A percentile compares a stretch with the other conserved stretches of the same genome.
These are phyloP conservation scores for Lichenothelia convexa DNA, from an alignment of 495 filamentous ascomycete genomes.

Conservation along the genomic window DNA sequence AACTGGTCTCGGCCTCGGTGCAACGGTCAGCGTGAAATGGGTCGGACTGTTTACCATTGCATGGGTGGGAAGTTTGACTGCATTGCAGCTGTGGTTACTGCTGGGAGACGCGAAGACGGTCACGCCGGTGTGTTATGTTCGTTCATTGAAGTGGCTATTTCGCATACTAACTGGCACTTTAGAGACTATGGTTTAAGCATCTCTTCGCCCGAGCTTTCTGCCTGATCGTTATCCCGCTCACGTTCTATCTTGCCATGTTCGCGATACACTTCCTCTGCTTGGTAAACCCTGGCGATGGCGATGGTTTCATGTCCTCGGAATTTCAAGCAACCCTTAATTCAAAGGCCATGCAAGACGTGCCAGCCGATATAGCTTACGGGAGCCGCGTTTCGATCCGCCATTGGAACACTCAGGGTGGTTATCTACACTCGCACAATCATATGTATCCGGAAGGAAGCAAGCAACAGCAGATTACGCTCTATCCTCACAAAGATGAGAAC, in stretches of 20 bases:
- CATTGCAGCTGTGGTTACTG: slow-evolving; percentile 84
- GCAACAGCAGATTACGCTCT: slow-evolving; percentile 95
- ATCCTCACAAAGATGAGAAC: slow-evolving; percentile 98
- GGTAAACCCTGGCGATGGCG: slow-evolving; percentile 85
- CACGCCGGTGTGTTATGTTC: slow-evolving; percentile 50
- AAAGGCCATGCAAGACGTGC: slow-evolving; percentile 87
- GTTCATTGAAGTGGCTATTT: too few relatives aligned
- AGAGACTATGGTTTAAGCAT: slow-evolving; percentile 84
- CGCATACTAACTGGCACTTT: too few relatives aligned
- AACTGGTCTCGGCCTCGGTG: slow-evolving; percentile 74
- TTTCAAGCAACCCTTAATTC: slow-evolving; percentile 96
- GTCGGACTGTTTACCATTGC: slow-evolving; percentile 97
- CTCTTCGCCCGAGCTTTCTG: slow-evolving; percentile 83
- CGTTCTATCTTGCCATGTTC: slow-evolving; percentile 92
- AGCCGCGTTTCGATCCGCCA: slow-evolving; percentile 76
- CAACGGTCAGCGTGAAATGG: slow-evolving; percentile 95
- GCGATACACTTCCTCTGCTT: slow-evolving; percentile 88
- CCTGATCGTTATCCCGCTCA: slow-evolving; percentile 72
- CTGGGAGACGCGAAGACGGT: slow-evolving; percentile 76
- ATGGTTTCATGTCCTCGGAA: slow-evolving; percentile 98
- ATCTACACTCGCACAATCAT: slow-evolving; percentile 86
- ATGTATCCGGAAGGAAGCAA: slow-evolving; percentile 98
- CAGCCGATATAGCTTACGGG: slow-evolving; percentile 78
- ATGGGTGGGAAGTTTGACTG: slow-evolving; percentile 85
- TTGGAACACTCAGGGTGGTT: slow-evolving; percentile 91